Evolutionary conservation across 768 basidiomycete genomes (phyloP).

Genomic region (Auriscalpium vulgare): DNA sequence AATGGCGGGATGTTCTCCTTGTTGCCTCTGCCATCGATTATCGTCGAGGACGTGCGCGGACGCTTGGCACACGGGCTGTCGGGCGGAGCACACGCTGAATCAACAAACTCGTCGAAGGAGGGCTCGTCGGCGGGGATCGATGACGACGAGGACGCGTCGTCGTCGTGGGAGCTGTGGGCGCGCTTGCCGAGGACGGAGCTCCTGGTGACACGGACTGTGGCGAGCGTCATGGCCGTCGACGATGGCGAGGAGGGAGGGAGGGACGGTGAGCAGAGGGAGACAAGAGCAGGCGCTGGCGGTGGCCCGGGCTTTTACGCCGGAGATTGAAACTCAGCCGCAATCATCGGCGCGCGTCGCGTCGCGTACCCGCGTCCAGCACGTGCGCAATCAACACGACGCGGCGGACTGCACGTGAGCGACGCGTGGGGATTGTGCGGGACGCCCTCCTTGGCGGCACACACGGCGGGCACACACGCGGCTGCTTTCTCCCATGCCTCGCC

Average conservation of each 20-base stretch:
- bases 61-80: conserved; percentile 66
- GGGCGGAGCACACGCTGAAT: conserved; percentile 46
- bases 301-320: conserved; percentile 13
- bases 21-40: conserved; percentile 51
- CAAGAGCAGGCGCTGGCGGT: conserved; percentile 1
- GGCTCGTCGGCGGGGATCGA: conserved; percentile 5
- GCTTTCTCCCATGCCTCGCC: background rate
- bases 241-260: conserved; percentile 7
- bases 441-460: background rate
- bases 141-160: conserved; percentile 27
- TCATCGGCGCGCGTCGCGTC: conserved; percentile 14
- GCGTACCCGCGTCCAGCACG: background rate
- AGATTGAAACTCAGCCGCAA: conserved; percentile 21
- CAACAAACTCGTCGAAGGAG: conserved; percentile 8
- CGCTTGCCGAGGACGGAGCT: conserved; percentile 29
- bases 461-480: too few species aligned
- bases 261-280: conserved; percentile 3
- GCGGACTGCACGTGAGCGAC: conserved; percentile 12
- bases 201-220: conserved; percentile 12
- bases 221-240: conserved; percentile 12
- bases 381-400: conserved; percentile 18
- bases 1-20: conserved; percentile 78
- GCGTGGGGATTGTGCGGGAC: background rate
- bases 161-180: conserved; percentile 20
- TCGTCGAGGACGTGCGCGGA: conserved; percentile 36